Evolutionary conservation across 129 eudicot species (phyloP), one percentile per base, ranked within the genome.

Genomic region (sunflower (Helianthus annuus)): DNA sequence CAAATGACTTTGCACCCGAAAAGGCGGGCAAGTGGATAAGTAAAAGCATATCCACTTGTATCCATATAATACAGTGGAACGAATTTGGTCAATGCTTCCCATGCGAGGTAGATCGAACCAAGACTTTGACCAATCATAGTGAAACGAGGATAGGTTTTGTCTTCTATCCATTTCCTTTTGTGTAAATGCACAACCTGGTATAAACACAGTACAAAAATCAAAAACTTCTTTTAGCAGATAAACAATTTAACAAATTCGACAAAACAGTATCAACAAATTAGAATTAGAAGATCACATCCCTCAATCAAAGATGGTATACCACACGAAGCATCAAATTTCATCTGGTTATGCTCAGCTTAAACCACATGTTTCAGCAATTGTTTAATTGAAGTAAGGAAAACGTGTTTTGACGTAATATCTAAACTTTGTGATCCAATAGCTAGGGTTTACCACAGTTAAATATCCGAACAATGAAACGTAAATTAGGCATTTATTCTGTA

Each of bases 91-190:
- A 94, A 82, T 64, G 99, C 99, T 79, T 94, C 97, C 89, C 90
- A 88, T 24, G 97, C 70, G 24, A 94, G 93, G 73, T 86, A 94
- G 34, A 94, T 79, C 17, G 99, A 94, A 63, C 99, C 99, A 70
- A 94, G 74, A 79, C 99, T 94, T 81, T 94, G 99, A 75, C 99
- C 96, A 40, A 94, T 90, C 99, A 90, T 94, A 10, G 99, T 90
- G 77, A 94, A 94, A 45, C 94, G 97, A 71, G 96, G 99, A 79
- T 88, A 94, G 3, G 89, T 94, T 59, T 78, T 79, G 74, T 90
- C 99, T 77, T 94, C 96, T 62, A 90, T 80, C 99, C 99, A 94
- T 81, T 86, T 90, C 84, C 99, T 88, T 69, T 75, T 84, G 57
- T 79, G 63, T 54, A 94, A 83, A 86, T 88, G 96, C 39, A 90